Percentiles rank a stretch among this genome's conserved stretches.
These are phyloP conservation scores for Microdochium paspali DNA, from an alignment of 2,329 filamentous ascomycete genomes.

Conservation along the genomic window DNA sequence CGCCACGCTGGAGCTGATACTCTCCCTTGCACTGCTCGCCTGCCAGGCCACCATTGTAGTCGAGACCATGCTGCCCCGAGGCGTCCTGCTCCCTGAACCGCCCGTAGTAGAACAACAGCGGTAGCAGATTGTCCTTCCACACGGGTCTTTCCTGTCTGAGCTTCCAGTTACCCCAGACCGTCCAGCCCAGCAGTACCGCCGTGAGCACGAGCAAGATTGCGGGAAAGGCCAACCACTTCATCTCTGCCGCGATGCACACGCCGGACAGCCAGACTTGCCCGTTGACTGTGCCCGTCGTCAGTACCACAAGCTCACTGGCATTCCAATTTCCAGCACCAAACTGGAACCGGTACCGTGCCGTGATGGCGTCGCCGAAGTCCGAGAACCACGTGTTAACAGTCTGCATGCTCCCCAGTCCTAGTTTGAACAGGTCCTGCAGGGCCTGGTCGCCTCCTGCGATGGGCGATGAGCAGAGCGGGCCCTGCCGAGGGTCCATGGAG, in stretches of 20 bases:
- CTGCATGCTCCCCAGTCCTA: not conserved
- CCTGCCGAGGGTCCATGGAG: not conserved
- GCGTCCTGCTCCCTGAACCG: not conserved
- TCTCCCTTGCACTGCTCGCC: not conserved
- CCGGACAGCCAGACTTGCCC: slow-evolving; percentile 5
- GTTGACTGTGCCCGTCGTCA: not conserved
- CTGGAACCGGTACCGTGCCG: slow-evolving; percentile 5
- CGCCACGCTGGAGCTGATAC: not conserved
- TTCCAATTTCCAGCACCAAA: slow-evolving; percentile 6
- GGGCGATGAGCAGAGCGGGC: not conserved
- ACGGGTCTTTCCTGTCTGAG: not conserved
- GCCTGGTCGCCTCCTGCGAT: not conserved
- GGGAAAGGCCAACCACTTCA: slow-evolving; percentile 7
- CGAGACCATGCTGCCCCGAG: not conserved
- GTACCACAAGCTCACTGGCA: not conserved
- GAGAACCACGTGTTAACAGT: not conserved
- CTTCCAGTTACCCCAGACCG: slow-evolving; percentile 1
- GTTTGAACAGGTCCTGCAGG: not conserved
- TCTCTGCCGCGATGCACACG: slow-evolving; percentile 7
- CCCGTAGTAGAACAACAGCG: slow-evolving; percentile 1
- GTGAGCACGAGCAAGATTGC: slow-evolving; percentile 4
- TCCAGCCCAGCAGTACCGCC: slow-evolving; percentile 6
- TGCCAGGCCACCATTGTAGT: not conserved
- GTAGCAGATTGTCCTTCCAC: slow-evolving; percentile 2
- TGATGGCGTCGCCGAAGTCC: slow-evolving; percentile 3